A percentile compares a stretch with the other conserved stretches of the same genome.
These are phyloP conservation scores for Pseudocercospora musae DNA, from an alignment of 2,329 filamentous ascomycete genomes.

Conservation along the genomic window DNA sequence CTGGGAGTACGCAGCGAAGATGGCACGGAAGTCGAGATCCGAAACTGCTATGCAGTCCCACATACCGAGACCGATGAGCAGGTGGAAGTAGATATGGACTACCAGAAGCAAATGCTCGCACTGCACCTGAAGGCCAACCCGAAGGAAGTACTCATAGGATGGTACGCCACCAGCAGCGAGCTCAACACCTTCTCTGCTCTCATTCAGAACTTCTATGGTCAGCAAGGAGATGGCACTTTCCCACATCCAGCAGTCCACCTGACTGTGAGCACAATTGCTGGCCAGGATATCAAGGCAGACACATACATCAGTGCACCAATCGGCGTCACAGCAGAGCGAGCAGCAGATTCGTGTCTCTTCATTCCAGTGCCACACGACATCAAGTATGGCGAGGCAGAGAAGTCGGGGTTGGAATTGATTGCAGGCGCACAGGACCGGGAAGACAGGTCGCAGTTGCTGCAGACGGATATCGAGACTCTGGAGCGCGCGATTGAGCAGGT, in stretches of 20 bases:
- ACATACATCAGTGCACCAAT: slow-evolving; percentile 96
- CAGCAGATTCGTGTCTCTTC: slow-evolving; percentile 94
- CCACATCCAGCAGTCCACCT: slow-evolving; percentile 97
- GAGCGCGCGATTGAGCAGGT: slow-evolving; percentile 85
- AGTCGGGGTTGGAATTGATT: slow-evolving; percentile 77
- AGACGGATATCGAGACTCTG: slow-evolving; percentile 85
- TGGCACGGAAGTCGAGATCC: slow-evolving; percentile 92
- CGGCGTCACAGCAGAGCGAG: slow-evolving; percentile 89
- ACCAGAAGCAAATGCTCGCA: slow-evolving; percentile 98
- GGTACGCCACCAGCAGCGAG: slow-evolving; percentile 96
- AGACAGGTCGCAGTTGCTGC: slow-evolving; percentile 66
- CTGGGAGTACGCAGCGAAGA: slow-evolving; percentile 92
- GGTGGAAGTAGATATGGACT: slow-evolving; percentile 99
- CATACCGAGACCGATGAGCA: slow-evolving; percentile 98
- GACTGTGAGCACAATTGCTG: slow-evolving; percentile 86
- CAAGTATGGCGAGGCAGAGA: slow-evolving; percentile 77
- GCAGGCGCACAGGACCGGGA: slow-evolving; percentile 77
- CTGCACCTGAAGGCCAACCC: slow-evolving; percentile 92
- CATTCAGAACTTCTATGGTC: slow-evolving; percentile 99
- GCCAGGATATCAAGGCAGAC: slow-evolving; percentile 81
- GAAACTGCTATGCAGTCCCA: slow-evolving; percentile 94
- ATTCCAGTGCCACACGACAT: slow-evolving; percentile 96
- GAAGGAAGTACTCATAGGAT: slow-evolving; percentile 89
- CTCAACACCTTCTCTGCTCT: slow-evolving; percentile 97
- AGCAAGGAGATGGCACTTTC: slow-evolving; percentile 93